Percentiles rank a stretch among this genome's conserved stretches.
phyloP scores from a whole-genome alignment of 2,329 filamentous ascomycete species.

The Xylaria polymorpha region DNA sequence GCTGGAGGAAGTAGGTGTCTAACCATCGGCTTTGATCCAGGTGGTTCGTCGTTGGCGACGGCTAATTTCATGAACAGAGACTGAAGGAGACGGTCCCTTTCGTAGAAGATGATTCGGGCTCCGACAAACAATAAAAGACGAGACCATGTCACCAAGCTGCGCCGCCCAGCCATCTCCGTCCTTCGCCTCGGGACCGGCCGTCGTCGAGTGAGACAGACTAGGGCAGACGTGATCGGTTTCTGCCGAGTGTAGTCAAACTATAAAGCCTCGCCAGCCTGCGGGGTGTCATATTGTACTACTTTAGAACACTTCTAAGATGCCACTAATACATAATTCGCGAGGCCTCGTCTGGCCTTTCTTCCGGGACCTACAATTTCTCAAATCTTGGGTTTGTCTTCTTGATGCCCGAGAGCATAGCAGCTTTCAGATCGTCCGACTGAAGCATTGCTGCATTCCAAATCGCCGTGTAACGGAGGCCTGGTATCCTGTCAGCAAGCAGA shows the following conservation, averaged over 20 bases:
- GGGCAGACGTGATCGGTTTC: background rate
- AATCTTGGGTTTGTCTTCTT: conserved; percentile 84
- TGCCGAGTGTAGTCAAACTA: background rate
- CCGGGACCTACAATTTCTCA: conserved; percentile 74
- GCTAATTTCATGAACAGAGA: conserved; percentile 52
- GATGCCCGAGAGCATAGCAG: conserved; percentile 79
- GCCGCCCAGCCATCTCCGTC: background rate
- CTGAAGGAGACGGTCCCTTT: conserved; percentile 64
- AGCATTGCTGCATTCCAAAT: conserved; percentile 89
- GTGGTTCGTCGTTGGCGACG: background rate
- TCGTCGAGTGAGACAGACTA: too few species aligned
- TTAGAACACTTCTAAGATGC: conserved; percentile 3
- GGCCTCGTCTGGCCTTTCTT: background rate
- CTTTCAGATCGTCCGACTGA: conserved; percentile 81
- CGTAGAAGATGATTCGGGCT: conserved; percentile 62
- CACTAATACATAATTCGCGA: conserved; percentile 30
- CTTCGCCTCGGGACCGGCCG: background rate
- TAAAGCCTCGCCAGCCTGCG: background rate
- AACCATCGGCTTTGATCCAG: too few species aligned
- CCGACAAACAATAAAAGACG: conserved; percentile 54
- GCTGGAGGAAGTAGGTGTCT: conserved; percentile 70
- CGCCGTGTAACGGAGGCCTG: conserved; percentile 81
- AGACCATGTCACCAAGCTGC: conserved; percentile 4
- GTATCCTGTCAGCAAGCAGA: conserved; percentile 36
- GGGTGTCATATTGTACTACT: conserved; percentile 5